A percentile compares a stretch with the other conserved stretches of the same genome.
phyloP scores from a whole-genome alignment of 441 rosid genomes.

The Eugenia klotzschiana region DNA sequence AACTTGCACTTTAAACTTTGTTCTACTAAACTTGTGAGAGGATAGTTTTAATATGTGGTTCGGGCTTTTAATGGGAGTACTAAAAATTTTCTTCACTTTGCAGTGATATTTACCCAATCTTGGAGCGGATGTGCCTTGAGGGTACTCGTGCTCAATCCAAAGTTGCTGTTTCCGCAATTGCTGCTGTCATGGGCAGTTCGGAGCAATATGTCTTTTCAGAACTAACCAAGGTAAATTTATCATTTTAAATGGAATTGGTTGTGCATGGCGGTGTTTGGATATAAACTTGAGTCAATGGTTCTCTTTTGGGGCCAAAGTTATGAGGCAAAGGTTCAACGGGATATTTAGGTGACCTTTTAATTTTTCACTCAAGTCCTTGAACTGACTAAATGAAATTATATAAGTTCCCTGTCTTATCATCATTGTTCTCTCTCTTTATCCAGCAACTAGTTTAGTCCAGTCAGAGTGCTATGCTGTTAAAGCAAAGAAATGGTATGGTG shows the following conservation, averaged over 20 bases:
- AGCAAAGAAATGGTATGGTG: not conserved
- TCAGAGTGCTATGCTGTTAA: not conserved
- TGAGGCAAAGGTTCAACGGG: not conserved
- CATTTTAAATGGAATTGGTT: not conserved
- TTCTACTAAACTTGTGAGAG: not conserved
- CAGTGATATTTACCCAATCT: conserved; percentile 55
- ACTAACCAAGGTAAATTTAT: conserved; percentile 52
- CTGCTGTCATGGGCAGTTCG: conserved; percentile 50
- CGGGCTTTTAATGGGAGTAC: not conserved
- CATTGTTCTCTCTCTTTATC: not conserved
- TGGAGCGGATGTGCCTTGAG: conserved; percentile 55
- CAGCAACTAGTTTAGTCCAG: conserved; percentile 27
- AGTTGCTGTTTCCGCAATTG: conserved; percentile 75
- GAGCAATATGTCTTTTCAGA: conserved; percentile 34
- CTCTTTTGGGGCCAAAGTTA: not conserved
- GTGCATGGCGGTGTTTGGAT: not conserved
- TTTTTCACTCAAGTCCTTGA: not conserved
- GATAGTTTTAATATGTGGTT: not conserved
- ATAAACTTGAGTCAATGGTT: not conserved
- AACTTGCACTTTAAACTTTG: not conserved
- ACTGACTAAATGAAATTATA: not conserved
- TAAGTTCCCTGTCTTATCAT: not conserved
- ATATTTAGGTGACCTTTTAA: not conserved
- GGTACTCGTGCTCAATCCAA: conserved; percentile 84
- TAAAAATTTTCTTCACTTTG: conserved; percentile 1